Base-by-base conservation (phyloP, 345 rosid species). In the Brassica incana region DNA sequence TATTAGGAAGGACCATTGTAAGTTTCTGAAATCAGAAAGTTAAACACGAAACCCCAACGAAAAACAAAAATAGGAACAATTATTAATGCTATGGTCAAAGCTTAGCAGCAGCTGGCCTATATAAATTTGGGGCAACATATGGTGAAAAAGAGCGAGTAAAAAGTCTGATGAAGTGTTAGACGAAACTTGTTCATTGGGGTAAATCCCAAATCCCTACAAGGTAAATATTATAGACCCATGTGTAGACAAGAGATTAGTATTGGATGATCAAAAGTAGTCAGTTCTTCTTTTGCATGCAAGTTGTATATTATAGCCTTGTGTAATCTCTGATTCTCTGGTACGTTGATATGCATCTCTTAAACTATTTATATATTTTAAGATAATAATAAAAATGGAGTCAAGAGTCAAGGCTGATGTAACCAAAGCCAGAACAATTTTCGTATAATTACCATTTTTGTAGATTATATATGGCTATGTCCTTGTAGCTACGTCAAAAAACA, bases 31-130 rank as follows among this genome's bases (percentile, higher is more conserved):
- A 54, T 69, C 80, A 68, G 77, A 73, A 71, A 74, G 74, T 50
- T 79, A 35, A 56, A 66, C 60, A 78, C 81, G 81, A 71, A 66
- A 45, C 65, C 50, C 45, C 66, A 68, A 67, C 1, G 23, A 54
- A 52, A 65, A 56, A 23, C 63, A 43, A 27, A 62, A 65, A 74
- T 56, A 73, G 60, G 68, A 80, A 60, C 58, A 76, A 83, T 64
- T 69, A 60, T 7, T 54, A 70, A 50, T 65, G 45, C 50, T 77
- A 80, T 86, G 91, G 97, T 92, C 97, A 90, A 92, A 87, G 91
- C 69, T 84, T 78, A 79, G 91, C 89, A 86, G 92, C 58, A 52
- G 58, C 18, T 52, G 20, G 58, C 58, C 58, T n/a, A 52, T n/a
- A 52, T 52, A 52, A n/a, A 52, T 52, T 85, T 89, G 72, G 59